Evolutionary conservation across 2,329 filamentous ascomycete species (phyloP).

Genomic region (Pyrenophora teres): DNA sequence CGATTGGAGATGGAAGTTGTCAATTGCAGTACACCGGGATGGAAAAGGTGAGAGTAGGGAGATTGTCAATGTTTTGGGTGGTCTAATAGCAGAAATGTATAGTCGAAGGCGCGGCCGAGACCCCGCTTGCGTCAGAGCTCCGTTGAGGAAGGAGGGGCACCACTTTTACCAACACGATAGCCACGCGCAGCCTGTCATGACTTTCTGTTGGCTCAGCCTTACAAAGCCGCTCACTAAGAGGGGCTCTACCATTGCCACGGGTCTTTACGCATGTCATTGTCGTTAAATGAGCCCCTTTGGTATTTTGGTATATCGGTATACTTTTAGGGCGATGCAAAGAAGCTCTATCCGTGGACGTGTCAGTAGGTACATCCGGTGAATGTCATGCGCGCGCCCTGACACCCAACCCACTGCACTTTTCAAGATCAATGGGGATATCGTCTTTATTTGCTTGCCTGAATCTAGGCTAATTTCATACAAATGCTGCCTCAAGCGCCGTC

Average conservation of each 20-base stretch:
- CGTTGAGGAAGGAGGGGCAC: slow-evolving; percentile 19
- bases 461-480: slow-evolving; percentile 35
- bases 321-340: no score
- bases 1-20: slow-evolving; percentile 8
- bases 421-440: slow-evolving; percentile 32
- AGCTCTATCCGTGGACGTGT: no score
- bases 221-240: slow-evolving; percentile 36
- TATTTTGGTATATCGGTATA: no score
- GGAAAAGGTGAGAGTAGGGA: slow-evolving; percentile 17
- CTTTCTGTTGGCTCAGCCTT: slow-evolving; percentile 30
- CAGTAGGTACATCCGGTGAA: no score
- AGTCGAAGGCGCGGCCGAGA: slow-evolving; percentile 25
- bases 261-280: slow-evolving; percentile 7
- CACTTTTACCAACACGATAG: slow-evolving; percentile 19
- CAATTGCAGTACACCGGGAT: slow-evolving; percentile 22
- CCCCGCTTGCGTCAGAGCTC: slow-evolving; percentile 34
- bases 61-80: slow-evolving; percentile 16
- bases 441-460: slow-evolving; percentile 43
- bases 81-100: slow-evolving; percentile 14
- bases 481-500: slow-evolving; percentile 46
- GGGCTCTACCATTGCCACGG: slow-evolving; percentile 1
- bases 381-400: no score
- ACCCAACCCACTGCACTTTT: no score
- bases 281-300: slow-evolving; percentile 1
- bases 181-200: slow-evolving; percentile 19